A percentile compares a stretch with the other conserved stretches of the same genome.
Conservation (phyloP, 2,329 filamentous ascomycete species). For the Pyricularia sp. region DNA sequence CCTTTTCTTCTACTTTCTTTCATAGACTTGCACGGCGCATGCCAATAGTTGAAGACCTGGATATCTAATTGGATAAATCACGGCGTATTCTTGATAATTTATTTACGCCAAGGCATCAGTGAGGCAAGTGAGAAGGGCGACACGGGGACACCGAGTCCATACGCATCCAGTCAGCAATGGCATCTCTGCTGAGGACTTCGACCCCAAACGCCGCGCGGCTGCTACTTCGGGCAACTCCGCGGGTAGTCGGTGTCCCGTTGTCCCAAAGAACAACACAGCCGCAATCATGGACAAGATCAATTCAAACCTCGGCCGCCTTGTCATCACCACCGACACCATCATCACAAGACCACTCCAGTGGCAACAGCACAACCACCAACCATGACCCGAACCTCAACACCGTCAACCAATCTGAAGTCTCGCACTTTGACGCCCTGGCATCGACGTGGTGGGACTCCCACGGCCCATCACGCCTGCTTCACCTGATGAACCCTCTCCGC, state of each 20-base stretch:
- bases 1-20: background rate
- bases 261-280: background rate
- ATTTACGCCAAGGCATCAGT: too few relatives aligned
- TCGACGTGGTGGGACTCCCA: constrained; percentile 96
- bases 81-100: too few relatives aligned
- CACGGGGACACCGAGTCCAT: background rate
- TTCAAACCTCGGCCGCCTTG: background rate
- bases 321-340: background rate
- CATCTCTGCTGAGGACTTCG: background rate
- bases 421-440: constrained; percentile 89
- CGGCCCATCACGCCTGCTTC: constrained; percentile 81
- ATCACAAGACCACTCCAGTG: background rate
- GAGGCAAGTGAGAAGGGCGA: background rate
- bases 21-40: background rate
- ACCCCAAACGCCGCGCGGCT: background rate
- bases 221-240: background rate
- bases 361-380: background rate
- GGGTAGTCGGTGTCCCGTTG: background rate
- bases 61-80: background rate
- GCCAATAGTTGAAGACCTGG: background rate
- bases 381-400: constrained; percentile 28
- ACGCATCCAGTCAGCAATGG: background rate
- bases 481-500: constrained; percentile 95
- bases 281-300: background rate
- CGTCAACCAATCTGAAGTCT: constrained; percentile 81